Evolutionary conservation across 257 asterid species (phyloP).

Genomic region (Solanum ossicruentum): DNA sequence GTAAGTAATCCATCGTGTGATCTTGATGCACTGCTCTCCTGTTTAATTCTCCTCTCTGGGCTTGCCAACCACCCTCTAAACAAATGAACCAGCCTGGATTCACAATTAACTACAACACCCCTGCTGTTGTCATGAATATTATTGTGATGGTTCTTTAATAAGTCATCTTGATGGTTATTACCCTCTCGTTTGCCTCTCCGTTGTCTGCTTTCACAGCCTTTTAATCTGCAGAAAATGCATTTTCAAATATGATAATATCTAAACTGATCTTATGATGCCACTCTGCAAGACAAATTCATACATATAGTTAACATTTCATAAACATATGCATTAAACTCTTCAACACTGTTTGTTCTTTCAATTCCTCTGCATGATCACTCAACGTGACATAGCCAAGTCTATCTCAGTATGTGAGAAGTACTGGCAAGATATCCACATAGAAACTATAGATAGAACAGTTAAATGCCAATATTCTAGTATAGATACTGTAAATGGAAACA

Average conservation of each 20-base stretch:
- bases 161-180: background rate
- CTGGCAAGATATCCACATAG: background rate
- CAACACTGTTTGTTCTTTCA: background rate
- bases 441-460: background rate
- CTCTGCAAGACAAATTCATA: background rate
- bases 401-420: background rate
- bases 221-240: background rate
- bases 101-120: conserved; percentile 11
- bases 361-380: background rate
- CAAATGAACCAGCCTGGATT: conserved; percentile 22
- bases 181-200: background rate
- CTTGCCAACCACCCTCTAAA: conserved; percentile 36
- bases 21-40: conserved; percentile 10
- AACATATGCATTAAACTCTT: background rate
- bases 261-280: background rate
- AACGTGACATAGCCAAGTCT: background rate
- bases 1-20: background rate
- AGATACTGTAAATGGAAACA: background rate
- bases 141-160: background rate
- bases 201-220: background rate
- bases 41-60: conserved; percentile 15
- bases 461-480: background rate
- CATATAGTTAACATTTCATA: background rate
- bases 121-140: conserved; percentile 6
- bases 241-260: background rate